These are phyloP conservation scores for Smithsoniella earleae DNA, from an alignment of 163 green algal species.

Conservation along the genomic window DNA sequence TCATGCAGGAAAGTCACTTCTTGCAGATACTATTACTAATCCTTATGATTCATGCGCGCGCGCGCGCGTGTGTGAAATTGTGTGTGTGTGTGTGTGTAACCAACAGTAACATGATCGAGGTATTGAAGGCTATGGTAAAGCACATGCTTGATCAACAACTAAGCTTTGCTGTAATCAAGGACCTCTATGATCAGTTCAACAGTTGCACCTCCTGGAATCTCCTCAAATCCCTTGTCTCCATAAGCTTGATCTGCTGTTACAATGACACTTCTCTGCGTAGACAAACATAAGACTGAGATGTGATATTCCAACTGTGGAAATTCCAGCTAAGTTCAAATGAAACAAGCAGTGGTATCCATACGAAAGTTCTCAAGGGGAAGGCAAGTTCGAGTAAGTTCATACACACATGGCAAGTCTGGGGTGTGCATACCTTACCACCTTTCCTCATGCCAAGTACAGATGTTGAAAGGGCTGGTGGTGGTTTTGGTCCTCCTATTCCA, in stretches of 20 bases:
- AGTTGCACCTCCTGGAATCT: background rate
- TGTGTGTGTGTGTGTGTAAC: too few relatives aligned
- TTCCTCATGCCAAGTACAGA: slow-evolving; percentile 24
- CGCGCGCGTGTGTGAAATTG: too few relatives aligned
- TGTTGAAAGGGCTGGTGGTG: slow-evolving; percentile 22
- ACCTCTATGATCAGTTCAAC: slow-evolving; percentile 8
- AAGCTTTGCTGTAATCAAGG: background rate
- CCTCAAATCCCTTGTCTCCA: slow-evolving; percentile 7
- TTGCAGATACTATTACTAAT: too few relatives aligned
- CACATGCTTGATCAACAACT: too few relatives aligned
- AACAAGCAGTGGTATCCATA: too few relatives aligned
- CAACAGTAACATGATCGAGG: too few relatives aligned
- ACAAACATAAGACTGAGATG: background rate
- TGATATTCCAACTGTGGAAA: background rate
- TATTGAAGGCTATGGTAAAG: too few relatives aligned
- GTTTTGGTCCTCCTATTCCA: slow-evolving; percentile 1
- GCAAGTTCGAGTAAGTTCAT: too few relatives aligned
- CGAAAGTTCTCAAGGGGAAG: too few relatives aligned
- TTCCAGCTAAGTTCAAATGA: background rate
- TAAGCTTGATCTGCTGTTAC: slow-evolving; percentile 22
- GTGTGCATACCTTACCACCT: background rate
- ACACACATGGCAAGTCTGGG: background rate
- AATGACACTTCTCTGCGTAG: slow-evolving; percentile 29
- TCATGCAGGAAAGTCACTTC: too few relatives aligned
- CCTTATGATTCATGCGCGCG: too few relatives aligned